Conservation (phyloP, 352 stramenopile species). For the Pythium phragmitis region DNA sequence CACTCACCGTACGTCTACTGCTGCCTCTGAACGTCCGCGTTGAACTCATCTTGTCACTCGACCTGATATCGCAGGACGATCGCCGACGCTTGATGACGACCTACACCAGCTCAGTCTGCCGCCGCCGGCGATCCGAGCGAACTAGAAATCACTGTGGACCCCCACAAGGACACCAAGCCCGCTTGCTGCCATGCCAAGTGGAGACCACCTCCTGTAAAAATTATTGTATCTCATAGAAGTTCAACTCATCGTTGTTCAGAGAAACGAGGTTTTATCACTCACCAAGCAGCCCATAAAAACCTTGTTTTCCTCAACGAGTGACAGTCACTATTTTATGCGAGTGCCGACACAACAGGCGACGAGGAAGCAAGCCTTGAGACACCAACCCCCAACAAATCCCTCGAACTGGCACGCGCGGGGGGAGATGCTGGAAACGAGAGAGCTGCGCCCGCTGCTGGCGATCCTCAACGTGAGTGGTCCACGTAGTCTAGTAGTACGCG, state of each 20-base stretch:
- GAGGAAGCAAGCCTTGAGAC: constrained; percentile 19
- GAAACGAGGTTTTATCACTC: constrained; percentile 18
- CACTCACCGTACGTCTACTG: background rate
- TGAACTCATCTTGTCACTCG: too few relatives aligned
- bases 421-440: constrained; percentile 78
- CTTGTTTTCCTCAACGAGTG: constrained; percentile 17
- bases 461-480: constrained; percentile 77
- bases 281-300: constrained; percentile 11
- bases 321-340: constrained; percentile 18
- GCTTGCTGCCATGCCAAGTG: background rate
- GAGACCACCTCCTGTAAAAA: background rate
- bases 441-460: constrained; percentile 74
- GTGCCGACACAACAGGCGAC: constrained; percentile 24
- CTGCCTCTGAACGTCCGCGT: background rate
- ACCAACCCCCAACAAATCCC: constrained; percentile 20
- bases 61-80: background rate
- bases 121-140: constrained; percentile 12
- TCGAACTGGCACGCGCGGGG: constrained; percentile 7
- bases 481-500: background rate
- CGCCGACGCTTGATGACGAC: background rate
- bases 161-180: background rate
- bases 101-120: background rate
- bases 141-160: background rate
- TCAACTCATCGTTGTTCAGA: constrained; percentile 5
- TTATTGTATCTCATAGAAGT: constrained; percentile 18